Conservation (phyloP, 371 early-diverging fungal species). For the Neoconidiobolus thromboides region DNA sequence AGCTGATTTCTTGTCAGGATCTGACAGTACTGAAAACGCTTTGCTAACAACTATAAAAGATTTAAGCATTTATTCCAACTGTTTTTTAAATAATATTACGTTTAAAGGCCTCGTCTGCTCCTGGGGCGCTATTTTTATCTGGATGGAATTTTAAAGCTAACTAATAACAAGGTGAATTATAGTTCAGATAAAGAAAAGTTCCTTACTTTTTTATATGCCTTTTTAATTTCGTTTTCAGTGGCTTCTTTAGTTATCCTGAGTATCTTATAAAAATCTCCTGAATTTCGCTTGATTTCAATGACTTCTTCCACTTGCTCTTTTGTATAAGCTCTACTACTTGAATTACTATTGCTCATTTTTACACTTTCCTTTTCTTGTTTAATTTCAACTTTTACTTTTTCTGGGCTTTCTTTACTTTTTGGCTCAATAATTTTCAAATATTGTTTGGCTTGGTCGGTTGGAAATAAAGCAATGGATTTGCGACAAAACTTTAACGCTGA, state of each 20-base stretch:
- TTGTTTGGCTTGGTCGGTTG: slow-evolving; percentile 38
- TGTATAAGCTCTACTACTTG: slow-evolving; percentile 39
- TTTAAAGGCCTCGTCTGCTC: slow-evolving; percentile 95
- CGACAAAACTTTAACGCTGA: slow-evolving; percentile 60
- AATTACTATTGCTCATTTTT: slow-evolving; percentile 8
- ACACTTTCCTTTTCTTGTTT: slow-evolving; percentile 9
- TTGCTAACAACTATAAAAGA: slow-evolving; percentile 52
- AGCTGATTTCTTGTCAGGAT: slow-evolving; percentile 59
- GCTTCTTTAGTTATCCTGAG: slow-evolving; percentile 69
- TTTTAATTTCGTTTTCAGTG: slow-evolving; percentile 76
- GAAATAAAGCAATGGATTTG: slow-evolving; percentile 60
- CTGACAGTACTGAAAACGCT: slow-evolving; percentile 74
- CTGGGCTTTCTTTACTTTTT: slow-evolving; percentile 8
- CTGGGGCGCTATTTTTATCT: slow-evolving; percentile 90
- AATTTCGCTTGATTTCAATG: slow-evolving; percentile 43
- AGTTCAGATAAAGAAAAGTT: neutral
- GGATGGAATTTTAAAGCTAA: slow-evolving; percentile 95
- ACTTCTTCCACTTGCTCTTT: slow-evolving; percentile 64
- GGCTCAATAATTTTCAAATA: slow-evolving; percentile 23
- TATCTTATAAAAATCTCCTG: slow-evolving; percentile 71
- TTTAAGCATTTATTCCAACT: neutral
- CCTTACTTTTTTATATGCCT: slow-evolving; percentile 82
- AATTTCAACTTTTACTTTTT: slow-evolving; percentile 5
- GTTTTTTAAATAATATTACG: slow-evolving; percentile 21
- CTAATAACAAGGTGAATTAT: slow-evolving; percentile 16